These are phyloP conservation scores for Pseudoperonospora humuli DNA, from an alignment of 352 stramenopile genomes.

Conservation along the genomic window DNA sequence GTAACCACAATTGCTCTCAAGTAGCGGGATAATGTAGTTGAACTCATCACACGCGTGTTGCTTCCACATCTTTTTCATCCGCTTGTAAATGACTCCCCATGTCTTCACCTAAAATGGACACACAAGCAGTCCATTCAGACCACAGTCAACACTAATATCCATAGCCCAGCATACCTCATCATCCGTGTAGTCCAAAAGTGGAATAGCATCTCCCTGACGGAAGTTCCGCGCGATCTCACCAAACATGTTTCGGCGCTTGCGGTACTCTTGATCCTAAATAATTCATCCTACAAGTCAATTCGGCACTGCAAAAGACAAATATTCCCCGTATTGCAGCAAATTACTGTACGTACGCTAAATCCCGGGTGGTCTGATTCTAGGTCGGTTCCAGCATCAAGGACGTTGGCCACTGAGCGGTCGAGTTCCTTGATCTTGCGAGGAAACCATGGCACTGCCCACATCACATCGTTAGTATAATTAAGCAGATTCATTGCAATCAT, in stretches of 20 bases:
- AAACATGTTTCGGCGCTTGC: conserved; percentile 80
- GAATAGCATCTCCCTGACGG: conserved; percentile 87
- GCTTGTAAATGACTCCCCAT: conserved; percentile 91
- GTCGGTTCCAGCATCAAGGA: conserved; percentile 92
- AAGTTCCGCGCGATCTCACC: conserved; percentile 86
- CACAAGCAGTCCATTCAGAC: neutral
- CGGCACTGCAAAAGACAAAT: neutral
- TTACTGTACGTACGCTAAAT: conserved; percentile 87
- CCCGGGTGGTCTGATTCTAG: conserved; percentile 92
- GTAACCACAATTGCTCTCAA: conserved; percentile 94
- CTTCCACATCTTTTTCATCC: conserved; percentile 90
- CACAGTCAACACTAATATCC: neutral
- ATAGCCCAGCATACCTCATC: conserved; percentile 72
- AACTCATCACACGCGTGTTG: conserved; percentile 96
- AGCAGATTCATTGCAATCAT: neutral
- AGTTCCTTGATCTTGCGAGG: conserved; percentile 79
- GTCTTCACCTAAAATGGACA: conserved; percentile 41
- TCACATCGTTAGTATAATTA: neutral
- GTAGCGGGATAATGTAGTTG: conserved; percentile 90
- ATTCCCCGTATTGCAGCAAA: no score
- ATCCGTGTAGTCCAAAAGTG: conserved; percentile 90
- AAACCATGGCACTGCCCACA: conserved; percentile 66
- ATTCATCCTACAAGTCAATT: neutral
- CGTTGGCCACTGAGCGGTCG: conserved; percentile 71
- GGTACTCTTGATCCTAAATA: conserved; percentile 84